phyloP scores from a whole-genome alignment of 2,329 filamentous ascomycete species.

The Pseudogymnoascus sp. region DNA sequence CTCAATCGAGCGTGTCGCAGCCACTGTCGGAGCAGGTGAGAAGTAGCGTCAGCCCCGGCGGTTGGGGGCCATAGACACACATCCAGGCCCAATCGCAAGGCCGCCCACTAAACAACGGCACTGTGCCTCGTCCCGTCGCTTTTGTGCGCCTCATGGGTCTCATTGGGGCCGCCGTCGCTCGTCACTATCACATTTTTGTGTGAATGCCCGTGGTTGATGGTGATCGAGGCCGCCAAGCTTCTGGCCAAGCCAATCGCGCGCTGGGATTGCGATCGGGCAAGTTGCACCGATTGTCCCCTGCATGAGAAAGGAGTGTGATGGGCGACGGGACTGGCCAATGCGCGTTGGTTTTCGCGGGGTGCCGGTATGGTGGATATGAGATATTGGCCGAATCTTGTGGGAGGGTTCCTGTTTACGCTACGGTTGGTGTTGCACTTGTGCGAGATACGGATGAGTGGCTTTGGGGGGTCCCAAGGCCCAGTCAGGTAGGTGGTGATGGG shows the following conservation, averaged over 20 bases:
- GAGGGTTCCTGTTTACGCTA: slow-evolving; percentile 1
- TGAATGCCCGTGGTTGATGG: background rate
- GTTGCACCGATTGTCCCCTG: background rate
- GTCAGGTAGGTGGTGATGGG: background rate
- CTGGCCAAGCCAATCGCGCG: background rate
- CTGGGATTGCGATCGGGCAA: background rate
- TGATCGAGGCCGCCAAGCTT: background rate
- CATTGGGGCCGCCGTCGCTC: background rate
- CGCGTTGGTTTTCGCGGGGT: background rate
- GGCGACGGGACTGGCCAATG: background rate
- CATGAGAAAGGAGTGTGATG: slow-evolving; percentile 4
- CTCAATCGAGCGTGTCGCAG: background rate
- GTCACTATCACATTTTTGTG: background rate
- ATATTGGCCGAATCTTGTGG: background rate
- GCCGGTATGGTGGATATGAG: background rate
- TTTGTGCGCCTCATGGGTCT: background rate
- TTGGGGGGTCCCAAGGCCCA: background rate
- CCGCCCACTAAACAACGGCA: background rate
- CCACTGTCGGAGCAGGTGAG: background rate
- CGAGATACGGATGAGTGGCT: background rate
- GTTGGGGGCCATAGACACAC: slow-evolving; percentile 1
- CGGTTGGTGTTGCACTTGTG: background rate
- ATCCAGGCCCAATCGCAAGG: background rate
- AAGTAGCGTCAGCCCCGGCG: background rate
- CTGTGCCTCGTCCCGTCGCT: background rate